Evolutionary conservation across 208 protist species (phyloP), one percentile per base, ranked within the genome.

Genomic region (Leishmania tropica): DNA sequence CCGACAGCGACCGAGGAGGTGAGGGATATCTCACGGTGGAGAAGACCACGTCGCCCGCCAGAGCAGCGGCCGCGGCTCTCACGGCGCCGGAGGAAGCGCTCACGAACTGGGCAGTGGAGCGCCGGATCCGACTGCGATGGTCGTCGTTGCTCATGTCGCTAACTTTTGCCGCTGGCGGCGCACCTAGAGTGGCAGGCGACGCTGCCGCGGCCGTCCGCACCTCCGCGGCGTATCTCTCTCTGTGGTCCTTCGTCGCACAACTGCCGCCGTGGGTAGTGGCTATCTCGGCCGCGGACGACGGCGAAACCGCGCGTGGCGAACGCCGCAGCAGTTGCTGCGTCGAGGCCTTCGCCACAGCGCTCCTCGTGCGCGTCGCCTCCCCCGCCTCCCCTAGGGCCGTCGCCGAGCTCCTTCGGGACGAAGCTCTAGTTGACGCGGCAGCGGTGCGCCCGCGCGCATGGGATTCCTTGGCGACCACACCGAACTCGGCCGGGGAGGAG

Each of bases 241-340:
- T 86, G 11, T 86, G 83, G 83, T 86, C 83, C 53, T 86, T 82
- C 35, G 67, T 84, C 28, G 71, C 64, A 19, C 77, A 84, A 70
- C 84, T 88, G 37, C 84, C 80, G 45, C 81, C 84, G 65, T 81
- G 79, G 79, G 73, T 87, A 5, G 78, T 31, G n/a, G 80, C 72
- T 21, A 75, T 86, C 24, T 83, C 78, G 21, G 78, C 65, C 1
- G 84, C 73, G 11, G 76, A 75, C 60, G 79, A 80, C 53, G 75
- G 28, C 13, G 68, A 72, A 31, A 68, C 67, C 3, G 65, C 40
- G 19, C 53, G 10, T 15, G 81, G 76, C 15, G n/a, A 77, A 17
- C 73, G 31, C 31, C 35, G 51, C 17, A 74, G 75, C 62, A 64
- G 83, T 28, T 37, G 60, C 80, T 77, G 76, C 45, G 75, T 83